A percentile compares a stretch with the other conserved stretches of the same genome.
Evolutionary conservation across 1,284 basidiomycete species (phyloP).

Genomic region (Fomes fomentarius): DNA sequence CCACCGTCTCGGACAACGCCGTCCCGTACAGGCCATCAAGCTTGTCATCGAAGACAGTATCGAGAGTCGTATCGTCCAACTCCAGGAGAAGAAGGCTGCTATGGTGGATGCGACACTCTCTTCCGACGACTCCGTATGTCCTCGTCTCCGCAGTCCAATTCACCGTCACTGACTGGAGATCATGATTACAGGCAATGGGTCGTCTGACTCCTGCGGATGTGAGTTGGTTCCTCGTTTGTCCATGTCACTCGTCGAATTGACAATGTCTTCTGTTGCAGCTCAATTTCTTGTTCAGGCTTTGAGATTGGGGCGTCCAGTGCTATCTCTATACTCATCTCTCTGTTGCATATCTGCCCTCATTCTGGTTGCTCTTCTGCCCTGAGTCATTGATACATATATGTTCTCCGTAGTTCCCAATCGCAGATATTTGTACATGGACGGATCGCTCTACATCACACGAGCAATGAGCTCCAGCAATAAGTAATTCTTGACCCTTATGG

Average conservation of each 20-base stretch:
- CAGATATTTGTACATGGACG: too few species aligned
- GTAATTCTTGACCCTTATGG: too few species aligned
- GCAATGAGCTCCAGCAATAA: too few species aligned
- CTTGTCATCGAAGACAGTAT: slow-evolving; percentile 96
- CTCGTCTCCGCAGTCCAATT: background rate
- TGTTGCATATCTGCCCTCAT: too few species aligned
- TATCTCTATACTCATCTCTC: too few species aligned
- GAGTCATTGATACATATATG: too few species aligned
- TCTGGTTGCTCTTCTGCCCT: too few species aligned
- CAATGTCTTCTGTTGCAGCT: slow-evolving; percentile 45
- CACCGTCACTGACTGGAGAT: background rate
- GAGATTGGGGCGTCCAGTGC: background rate
- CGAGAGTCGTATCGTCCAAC: slow-evolving; percentile 91
- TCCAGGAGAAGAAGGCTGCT: slow-evolving; percentile 93
- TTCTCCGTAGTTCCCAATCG: too few species aligned
- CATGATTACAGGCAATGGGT: slow-evolving; percentile 73
- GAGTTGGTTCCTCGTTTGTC: slow-evolving; percentile 39
- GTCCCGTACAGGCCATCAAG: slow-evolving; percentile 93
- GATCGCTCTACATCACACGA: too few species aligned
- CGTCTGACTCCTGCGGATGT: slow-evolving; percentile 89
- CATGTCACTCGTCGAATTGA: slow-evolving; percentile 1
- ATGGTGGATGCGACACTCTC: slow-evolving; percentile 85
- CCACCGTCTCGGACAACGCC: slow-evolving; percentile 88
- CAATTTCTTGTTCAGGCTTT: slow-evolving; percentile 76
- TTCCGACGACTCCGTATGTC: slow-evolving; percentile 69